Base-by-base conservation (phyloP, 768 basidiomycete species). In the Leccinum rimulosum region DNA sequence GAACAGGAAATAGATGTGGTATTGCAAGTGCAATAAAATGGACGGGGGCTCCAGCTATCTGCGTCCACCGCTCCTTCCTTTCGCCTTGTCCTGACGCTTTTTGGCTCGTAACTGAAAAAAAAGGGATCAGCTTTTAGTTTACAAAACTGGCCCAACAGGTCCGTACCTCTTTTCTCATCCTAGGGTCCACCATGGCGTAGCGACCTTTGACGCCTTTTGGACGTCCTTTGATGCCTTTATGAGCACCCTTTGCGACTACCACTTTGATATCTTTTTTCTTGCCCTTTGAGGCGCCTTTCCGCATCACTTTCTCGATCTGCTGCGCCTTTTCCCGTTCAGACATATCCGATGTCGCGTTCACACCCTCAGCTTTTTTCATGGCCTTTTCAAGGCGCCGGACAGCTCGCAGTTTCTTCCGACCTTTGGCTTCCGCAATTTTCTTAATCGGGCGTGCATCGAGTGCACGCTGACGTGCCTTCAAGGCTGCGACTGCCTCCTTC, bases 371-470 rank as follows among this genome's bases (percentile, higher is more conserved):
- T 75, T 95, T 98, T 78, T 93, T 96, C 83, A 93, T 84, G 10
- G 93, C 91, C 73, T 93, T 96, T 67, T 95, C 93, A 12, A 98
- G 76, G 50, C 87, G 82, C 64, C 91, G 89, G 12, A 83, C 81
- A 11, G 95, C 93, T 74, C 88, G 93, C 70, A 92, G 77, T 77
- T 98, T 98, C 77, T 99, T 99, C 61, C 97, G 84, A 30, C 93
- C 95, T 74, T 98, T 98, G 14, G 97, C 97, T 75, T 98, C 97
- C 9, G 96, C 97, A 7, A 98, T 84, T 80, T 99, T 99, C 79
- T 97, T 98, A 77, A 99, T 98, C 17, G 97, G 97, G 27, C 97
- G 86, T 1, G 96, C 94, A 70, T 99, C 95, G 52, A 99, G 79
- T 14, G 94, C 92, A 12, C 96, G 89, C 75, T 95, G 91, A 74